Evolutionary conservation across 2,329 filamentous ascomycete species (phyloP).

Genomic region (Fusarium sp.): DNA sequence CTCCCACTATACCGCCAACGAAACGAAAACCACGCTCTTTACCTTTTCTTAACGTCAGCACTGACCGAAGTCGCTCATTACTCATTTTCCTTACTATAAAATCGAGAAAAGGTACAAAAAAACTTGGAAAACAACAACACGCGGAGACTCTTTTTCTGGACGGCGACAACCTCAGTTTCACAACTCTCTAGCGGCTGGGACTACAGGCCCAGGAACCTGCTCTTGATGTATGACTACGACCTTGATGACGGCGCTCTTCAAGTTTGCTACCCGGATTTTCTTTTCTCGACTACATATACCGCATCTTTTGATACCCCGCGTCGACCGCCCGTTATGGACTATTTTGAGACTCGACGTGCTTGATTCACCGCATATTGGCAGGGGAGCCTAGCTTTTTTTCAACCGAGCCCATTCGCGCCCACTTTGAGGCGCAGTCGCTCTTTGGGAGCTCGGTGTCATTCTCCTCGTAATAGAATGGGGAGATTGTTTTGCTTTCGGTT

Average conservation of each 20-base stretch:
- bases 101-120: conserved; percentile 31
- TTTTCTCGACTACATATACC: conserved; percentile 47
- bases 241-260: conserved; percentile 40
- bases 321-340: conserved; percentile 41
- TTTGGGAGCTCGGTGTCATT: conserved; percentile 28
- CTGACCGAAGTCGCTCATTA: conserved; percentile 51
- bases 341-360: conserved; percentile 32
- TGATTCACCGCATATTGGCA: conserved; percentile 37
- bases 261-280: conserved; percentile 40
- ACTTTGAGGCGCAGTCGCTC: conserved; percentile 29
- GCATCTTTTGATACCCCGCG: conserved; percentile 47
- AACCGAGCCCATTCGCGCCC: conserved; percentile 29
- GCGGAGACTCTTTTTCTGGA: conserved; percentile 38
- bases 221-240: conserved; percentile 43
- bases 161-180: conserved; percentile 1
- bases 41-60: conserved; percentile 34
- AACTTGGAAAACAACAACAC: conserved; percentile 33
- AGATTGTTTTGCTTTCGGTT: conserved; percentile 34
- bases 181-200: conserved; percentile 4
- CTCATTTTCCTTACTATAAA: conserved; percentile 44
- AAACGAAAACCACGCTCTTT: conserved; percentile 38
- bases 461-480: conserved; percentile 28
- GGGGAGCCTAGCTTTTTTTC: conserved; percentile 30
- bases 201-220: conserved; percentile 10
- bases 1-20: conserved; percentile 14